Base-by-base conservation (phyloP, 257 asterid genomes). In the Plantago major region DNA sequence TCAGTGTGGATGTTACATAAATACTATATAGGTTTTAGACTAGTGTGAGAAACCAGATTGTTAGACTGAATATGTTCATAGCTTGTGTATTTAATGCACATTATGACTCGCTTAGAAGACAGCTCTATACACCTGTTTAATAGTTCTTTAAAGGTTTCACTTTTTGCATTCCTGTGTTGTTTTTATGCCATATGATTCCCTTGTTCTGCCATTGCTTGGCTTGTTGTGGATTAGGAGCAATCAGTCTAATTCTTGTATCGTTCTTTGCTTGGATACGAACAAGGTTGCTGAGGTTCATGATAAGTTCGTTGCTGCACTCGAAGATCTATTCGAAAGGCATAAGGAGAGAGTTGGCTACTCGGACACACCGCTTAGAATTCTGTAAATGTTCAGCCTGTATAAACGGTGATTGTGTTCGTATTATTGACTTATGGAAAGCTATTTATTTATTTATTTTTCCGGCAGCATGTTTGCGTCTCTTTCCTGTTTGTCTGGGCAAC, bases 251-350 rank as follows among this genome's bases (percentile, higher is more conserved):
- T 44, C 56, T 46, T 30, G 28, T 5, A 12, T 16, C 46, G 10
- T 11, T 46, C 13, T 58, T 58, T 18, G 8, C 6, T 5, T 15
- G 19, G 59, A n/a, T 60, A 48, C 43, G 38, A 28, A 19, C 46
- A 52, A 88, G 98, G 83, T 91, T 48, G 72, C 70, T 37, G 84
- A 84, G 72, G 87, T 88, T 46, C 98, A 88, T 62, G 76, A 71
- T 46, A 77, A 38, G 75, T 91, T 86, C 43, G 75, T 86, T 16
- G 81, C 75, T 68, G 90, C 87, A 22, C 79, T 91, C 3, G 33
- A 76, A 47, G 81, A 84, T 75, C 79, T 91, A 59, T 86, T 82
- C 19, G 84, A 84, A 55, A 82, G 84, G 76, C 88, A 91, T 67
- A 86, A 86, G 72, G 80, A 62, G 28, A 82, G 84, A 65, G 87